Evolutionary conservation across 306 rosid genomes (phyloP).

Genomic region (Vigna angularis): DNA sequence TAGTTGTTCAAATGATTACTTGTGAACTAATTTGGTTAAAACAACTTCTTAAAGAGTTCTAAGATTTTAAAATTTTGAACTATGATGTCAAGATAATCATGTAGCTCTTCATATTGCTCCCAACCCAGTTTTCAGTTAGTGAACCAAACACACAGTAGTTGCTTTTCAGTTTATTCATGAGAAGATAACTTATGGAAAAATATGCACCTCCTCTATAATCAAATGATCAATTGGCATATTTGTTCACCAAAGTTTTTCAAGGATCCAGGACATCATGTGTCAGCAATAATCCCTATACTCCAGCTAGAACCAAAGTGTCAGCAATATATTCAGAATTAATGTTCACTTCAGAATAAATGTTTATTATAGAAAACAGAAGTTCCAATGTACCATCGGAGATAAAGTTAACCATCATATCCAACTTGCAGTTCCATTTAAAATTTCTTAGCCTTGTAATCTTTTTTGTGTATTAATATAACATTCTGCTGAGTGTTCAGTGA

Average conservation of each 20-base stretch:
- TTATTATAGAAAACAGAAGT: neutral
- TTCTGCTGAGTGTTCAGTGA: neutral
- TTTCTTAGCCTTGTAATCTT: neutral
- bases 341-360: neutral
- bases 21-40: neutral
- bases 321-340: neutral
- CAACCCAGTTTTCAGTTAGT: neutral
- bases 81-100: neutral
- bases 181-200: neutral
- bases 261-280: neutral
- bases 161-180: neutral
- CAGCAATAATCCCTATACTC: neutral
- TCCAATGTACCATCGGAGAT: neutral
- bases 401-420: neutral
- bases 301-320: neutral
- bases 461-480: neutral
- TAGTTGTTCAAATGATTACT: too few species aligned
- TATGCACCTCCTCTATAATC: neutral
- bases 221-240: neutral
- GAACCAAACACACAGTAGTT: neutral
- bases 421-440: neutral
- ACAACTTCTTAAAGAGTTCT: neutral
- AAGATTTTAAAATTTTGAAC: neutral
- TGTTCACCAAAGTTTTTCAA: neutral
- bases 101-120: neutral